Conservation (phyloP, 139 green algal species). For the Coccomyxa sp. region DNA sequence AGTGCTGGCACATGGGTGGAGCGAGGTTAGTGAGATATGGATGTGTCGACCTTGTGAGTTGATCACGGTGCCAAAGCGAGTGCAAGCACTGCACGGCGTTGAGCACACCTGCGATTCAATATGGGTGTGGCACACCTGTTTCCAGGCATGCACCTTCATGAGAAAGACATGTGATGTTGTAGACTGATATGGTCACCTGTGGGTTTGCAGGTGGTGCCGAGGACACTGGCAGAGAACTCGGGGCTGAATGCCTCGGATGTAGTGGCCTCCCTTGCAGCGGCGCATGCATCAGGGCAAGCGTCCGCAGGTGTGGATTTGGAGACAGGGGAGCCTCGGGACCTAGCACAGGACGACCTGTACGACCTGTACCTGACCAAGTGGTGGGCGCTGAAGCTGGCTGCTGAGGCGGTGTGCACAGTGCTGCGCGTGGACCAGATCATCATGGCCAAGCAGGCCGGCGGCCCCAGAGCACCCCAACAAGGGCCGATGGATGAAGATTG, state of each 20-base stretch:
- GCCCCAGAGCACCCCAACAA: constrained; percentile 58
- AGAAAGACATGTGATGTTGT: no score
- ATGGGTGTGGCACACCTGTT: no score
- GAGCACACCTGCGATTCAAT: no score
- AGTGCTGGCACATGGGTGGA: no score
- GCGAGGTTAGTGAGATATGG: no score
- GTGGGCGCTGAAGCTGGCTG: constrained; percentile 91
- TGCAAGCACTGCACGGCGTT: no score
- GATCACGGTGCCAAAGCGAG: no score
- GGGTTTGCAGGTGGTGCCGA: constrained; percentile 54
- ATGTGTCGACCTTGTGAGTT: no score
- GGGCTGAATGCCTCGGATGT: constrained; percentile 72
- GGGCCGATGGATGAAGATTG: constrained; percentile 48
- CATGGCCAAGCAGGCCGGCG: constrained; percentile 89
- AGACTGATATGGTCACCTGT: background rate
- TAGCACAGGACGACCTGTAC: constrained; percentile 53
- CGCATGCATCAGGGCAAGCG: constrained; percentile 71
- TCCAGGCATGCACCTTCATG: no score
- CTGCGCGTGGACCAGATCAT: constrained; percentile 98
- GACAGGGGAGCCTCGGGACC: constrained; percentile 59
- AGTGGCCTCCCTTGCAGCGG: constrained; percentile 75
- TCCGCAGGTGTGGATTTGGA: constrained; percentile 85
- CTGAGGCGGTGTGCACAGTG: constrained; percentile 90
- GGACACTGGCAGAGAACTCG: constrained; percentile 91
- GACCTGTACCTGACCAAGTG: constrained; percentile 87